Evolutionary conservation across 148 eudicot species (phyloP), one percentile per base, ranked within the genome.

Genomic region (Suaeda aralocaspica): DNA sequence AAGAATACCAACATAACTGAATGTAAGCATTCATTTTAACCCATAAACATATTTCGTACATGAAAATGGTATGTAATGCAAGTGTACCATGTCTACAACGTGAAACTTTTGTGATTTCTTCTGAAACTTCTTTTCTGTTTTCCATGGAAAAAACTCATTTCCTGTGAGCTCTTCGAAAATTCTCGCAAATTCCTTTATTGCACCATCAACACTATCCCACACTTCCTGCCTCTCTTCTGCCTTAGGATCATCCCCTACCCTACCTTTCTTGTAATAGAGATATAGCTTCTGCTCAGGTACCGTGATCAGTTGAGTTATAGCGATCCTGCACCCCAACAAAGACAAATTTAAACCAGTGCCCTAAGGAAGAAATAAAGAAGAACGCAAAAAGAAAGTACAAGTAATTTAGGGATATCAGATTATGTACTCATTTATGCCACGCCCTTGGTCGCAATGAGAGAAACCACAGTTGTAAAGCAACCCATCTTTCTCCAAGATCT

Each of bases 141-240:
- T 93, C 98, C 98, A 92, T 1, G 84, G 90, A 64, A 80, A 78
- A 42, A 92, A 89, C 62, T 89, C 84, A 8, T 88, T 89, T 31
- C 93, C 96, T 0, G 98, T 89, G 1, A 89, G 50, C 69, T 86
- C 96, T 71, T 92, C 85, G 12, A 89, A 92, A 21, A 83, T 82
- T 53, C 84, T 71, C 21, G 82, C 86, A 22, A 92, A 92, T 74
- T 92, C 92, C 51, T 77, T 72, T 15, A 90, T 64, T 3, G 90
- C 91, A 45, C 67, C 78, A 8, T 87, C 83, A 0, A 64, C 78
- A 52, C 77, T 74, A 26, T 86, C 90, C 84, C 85, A 79, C 67
- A 84, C 88, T 55, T 89, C 93, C 8, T 84, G 77, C 64, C 77
- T 82, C 72, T 92, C 98, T 6, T 89, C 87, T 13, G 83, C 88